Conservation (phyloP, 805 yeast genomes). For the Ogataea ganodermae region DNA sequence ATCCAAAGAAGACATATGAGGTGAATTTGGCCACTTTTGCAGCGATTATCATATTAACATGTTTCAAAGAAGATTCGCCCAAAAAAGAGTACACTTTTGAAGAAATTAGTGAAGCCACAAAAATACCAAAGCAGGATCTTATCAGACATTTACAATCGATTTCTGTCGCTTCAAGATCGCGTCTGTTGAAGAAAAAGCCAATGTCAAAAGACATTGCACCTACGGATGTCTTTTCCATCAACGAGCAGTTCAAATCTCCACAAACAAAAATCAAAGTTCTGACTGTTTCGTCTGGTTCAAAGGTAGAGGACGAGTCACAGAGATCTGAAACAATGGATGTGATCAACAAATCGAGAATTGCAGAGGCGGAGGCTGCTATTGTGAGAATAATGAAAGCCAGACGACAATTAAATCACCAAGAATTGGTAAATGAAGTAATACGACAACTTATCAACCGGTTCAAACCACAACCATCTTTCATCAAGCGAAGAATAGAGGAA, state of each 20-base stretch:
- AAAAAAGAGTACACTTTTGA: conserved; percentile 51
- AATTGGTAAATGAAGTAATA: conserved; percentile 65
- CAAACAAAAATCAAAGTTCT: conserved; percentile 71
- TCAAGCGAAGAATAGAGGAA: conserved; percentile 73
- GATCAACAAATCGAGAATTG: conserved; percentile 62
- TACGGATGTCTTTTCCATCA: conserved; percentile 65
- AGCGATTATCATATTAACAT: conserved; percentile 65
- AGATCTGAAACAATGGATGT: conserved; percentile 53
- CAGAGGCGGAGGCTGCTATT: conserved; percentile 79
- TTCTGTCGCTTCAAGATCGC: conserved; percentile 78
- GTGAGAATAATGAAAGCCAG: conserved; percentile 86
- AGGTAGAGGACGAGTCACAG: conserved; percentile 55
- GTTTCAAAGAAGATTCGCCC: conserved; percentile 60
- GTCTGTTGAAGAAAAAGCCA: conserved; percentile 74
- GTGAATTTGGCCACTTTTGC: conserved; percentile 80
- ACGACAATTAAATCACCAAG: conserved; percentile 60
- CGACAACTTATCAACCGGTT: conserved; percentile 63
- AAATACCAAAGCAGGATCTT: conserved; percentile 73
- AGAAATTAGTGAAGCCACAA: conserved; percentile 65
- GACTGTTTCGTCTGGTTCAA: conserved; percentile 55
- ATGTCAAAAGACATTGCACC: conserved; percentile 69
- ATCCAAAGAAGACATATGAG: conserved; percentile 70
- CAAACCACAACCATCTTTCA: conserved; percentile 63
- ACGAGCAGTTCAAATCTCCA: conserved; percentile 67
- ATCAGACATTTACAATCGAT: conserved; percentile 79